phyloP scores from a whole-genome alignment of 2,329 filamentous ascomycete species.

The Epichloe brachyelytri region DNA sequence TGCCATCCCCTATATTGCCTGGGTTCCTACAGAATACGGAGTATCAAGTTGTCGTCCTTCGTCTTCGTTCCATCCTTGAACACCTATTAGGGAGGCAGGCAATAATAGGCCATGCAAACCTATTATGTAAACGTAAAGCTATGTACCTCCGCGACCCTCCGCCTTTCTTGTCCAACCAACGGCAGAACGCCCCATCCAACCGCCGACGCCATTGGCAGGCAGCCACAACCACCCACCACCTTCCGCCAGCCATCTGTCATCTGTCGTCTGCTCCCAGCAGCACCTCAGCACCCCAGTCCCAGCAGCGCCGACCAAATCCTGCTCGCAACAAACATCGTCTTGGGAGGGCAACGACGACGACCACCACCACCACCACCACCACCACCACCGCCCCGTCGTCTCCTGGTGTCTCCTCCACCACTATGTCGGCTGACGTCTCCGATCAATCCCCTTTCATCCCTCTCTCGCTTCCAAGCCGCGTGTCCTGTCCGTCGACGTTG shows the following conservation, averaged over 20 bases:
- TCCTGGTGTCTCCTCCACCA: neutral
- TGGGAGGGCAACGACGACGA: neutral
- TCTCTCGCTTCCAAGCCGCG: neutral
- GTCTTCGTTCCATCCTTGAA: no score
- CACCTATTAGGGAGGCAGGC: no score
- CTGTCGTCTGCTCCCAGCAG: neutral
- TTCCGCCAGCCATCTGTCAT: neutral
- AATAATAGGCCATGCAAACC: no score
- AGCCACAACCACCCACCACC: neutral
- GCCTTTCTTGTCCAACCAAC: neutral
- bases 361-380: neutral
- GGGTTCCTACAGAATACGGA: no score
- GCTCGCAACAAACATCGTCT: neutral
- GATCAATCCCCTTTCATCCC: neutral
- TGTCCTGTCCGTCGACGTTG: neutral
- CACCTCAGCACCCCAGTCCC: neutral
- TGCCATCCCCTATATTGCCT: no score
- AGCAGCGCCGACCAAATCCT: neutral
- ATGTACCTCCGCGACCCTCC: neutral
- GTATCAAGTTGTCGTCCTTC: no score
- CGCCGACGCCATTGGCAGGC: slow-evolving; percentile 1
- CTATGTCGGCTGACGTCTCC: slow-evolving; percentile 7
- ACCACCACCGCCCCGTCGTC: neutral
- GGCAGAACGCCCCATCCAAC: neutral
- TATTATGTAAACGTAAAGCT: neutral